Conservation (phyloP, 768 basidiomycete genomes). For the Boletus coccyginus region DNA sequence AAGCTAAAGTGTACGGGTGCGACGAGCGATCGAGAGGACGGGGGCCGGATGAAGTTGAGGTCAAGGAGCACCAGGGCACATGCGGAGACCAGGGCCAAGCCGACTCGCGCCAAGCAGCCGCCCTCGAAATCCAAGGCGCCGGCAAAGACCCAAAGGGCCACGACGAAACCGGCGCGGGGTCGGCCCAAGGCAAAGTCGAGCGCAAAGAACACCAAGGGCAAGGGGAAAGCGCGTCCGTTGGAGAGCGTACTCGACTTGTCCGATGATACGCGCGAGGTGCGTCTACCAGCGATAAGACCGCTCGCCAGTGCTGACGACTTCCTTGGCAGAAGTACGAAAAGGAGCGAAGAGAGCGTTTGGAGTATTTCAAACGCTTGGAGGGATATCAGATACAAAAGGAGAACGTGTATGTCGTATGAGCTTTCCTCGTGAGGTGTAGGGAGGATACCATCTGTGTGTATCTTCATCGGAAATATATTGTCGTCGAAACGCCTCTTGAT, state of each 20-base stretch:
- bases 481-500: not conserved
- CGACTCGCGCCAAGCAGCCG: slow-evolving; percentile 11
- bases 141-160: slow-evolving; percentile 6
- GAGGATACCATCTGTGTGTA: slow-evolving; percentile 14
- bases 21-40: slow-evolving; percentile 9
- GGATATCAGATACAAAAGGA: slow-evolving; percentile 54
- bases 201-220: slow-evolving; percentile 22
- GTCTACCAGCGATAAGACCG: not conserved
- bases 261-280: slow-evolving; percentile 31
- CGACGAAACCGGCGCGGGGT: slow-evolving; percentile 15
- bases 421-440: not conserved
- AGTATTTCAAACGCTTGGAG: slow-evolving; percentile 53
- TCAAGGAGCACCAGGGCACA: slow-evolving; percentile 10
- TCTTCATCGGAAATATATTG: slow-evolving; percentile 8
- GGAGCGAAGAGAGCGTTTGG: slow-evolving; percentile 49
- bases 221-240: slow-evolving; percentile 23
- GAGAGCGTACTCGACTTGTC: slow-evolving; percentile 28
- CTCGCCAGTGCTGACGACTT: not conserved
- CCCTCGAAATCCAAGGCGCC: slow-evolving; percentile 9
- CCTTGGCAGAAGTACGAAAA: slow-evolving; percentile 37
- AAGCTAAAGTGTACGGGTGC: slow-evolving; percentile 1
- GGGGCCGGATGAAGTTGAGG: too few species aligned
- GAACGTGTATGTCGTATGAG: slow-evolving; percentile 56
- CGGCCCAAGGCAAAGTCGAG: slow-evolving; percentile 18
- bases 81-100: slow-evolving; percentile 5